Percentiles rank a stretch among this genome's conserved stretches.
phyloP scores from a whole-genome alignment of 202 grass and related monocot genomes.

The Digitaria exilis region DNA sequence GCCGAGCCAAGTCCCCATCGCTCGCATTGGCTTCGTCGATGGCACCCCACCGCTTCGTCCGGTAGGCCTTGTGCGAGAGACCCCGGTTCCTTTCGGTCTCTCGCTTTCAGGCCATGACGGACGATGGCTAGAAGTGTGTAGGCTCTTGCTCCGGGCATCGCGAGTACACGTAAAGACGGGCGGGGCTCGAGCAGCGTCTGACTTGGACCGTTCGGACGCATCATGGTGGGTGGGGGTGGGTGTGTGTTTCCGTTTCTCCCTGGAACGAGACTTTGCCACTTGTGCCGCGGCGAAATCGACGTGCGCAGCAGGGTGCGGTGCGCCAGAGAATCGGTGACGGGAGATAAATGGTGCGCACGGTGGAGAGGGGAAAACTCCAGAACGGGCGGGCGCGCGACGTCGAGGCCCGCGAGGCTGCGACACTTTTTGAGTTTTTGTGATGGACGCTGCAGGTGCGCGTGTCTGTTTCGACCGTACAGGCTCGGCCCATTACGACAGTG shows the following conservation, averaged over 20 bases:
- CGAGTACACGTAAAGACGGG: neutral
- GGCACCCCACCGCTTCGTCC: neutral
- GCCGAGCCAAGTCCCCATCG: too few relatives aligned
- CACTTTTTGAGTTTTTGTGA: too few relatives aligned
- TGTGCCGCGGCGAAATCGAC: neutral
- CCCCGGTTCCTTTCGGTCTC: neutral
- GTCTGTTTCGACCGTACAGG: neutral
- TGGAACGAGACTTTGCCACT: neutral
- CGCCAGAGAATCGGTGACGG: neutral
- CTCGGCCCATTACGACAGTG: neutral
- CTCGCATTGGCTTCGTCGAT: neutral
- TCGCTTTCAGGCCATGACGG: neutral
- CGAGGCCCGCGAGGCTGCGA: neutral
- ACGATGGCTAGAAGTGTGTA: neutral
- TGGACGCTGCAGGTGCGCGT: neutral
- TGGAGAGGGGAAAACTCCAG: neutral
- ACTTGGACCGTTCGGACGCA: neutral
- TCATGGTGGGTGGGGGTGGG: too few relatives aligned
- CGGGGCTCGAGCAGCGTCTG: neutral
- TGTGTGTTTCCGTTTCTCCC: neutral
- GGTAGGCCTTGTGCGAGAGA: too few relatives aligned
- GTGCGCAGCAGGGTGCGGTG: neutral
- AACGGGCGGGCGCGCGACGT: neutral
- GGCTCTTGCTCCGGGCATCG: neutral
- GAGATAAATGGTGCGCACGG: neutral